A percentile compares a stretch with the other conserved stretches of the same genome.
Conservation (phyloP, 768 basidiomycete genomes). For the Mycena galericulata region DNA sequence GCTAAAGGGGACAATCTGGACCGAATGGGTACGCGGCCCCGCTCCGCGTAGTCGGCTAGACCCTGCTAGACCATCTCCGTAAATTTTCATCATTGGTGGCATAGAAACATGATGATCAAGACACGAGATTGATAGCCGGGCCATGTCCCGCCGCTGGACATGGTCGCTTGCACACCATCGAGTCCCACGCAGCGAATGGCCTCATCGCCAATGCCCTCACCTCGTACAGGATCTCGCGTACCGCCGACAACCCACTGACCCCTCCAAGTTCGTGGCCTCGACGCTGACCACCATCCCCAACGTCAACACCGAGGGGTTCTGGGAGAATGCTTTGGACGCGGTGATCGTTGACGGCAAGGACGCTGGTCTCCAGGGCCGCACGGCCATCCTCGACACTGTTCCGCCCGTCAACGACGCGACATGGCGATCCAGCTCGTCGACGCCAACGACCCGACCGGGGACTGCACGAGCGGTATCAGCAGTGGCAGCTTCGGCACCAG, state of each 20-base stretch:
- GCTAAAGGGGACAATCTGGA: no score
- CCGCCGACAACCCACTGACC: conserved; percentile 70
- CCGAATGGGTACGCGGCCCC: no score
- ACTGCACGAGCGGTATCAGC: conserved; percentile 79
- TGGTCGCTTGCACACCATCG: conserved; percentile 59
- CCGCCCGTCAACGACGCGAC: conserved; percentile 62
- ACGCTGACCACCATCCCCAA: conserved; percentile 73
- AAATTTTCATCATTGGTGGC: no score
- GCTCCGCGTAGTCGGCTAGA: no score
- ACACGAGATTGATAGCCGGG: no score
- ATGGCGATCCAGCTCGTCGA: conserved; percentile 68
- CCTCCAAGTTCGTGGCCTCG: conserved; percentile 70
- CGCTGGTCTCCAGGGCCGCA: conserved; percentile 67
- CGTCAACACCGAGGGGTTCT: conserved; percentile 78
- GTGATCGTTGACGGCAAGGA: conserved; percentile 69
- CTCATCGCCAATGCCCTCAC: conserved; percentile 73
- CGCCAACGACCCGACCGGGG: conserved; percentile 64
- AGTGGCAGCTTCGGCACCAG: conserved; percentile 67
- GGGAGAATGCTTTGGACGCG: conserved; percentile 77
- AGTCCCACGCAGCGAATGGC: conserved; percentile 42
- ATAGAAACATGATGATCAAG: no score
- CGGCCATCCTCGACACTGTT: conserved; percentile 78
- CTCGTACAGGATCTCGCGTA: conserved; percentile 84
- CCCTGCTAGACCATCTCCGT: no score
- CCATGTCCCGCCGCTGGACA: no score